Conservation (phyloP, 2,329 filamentous ascomycete species). For the Whalleya microplaca region DNA sequence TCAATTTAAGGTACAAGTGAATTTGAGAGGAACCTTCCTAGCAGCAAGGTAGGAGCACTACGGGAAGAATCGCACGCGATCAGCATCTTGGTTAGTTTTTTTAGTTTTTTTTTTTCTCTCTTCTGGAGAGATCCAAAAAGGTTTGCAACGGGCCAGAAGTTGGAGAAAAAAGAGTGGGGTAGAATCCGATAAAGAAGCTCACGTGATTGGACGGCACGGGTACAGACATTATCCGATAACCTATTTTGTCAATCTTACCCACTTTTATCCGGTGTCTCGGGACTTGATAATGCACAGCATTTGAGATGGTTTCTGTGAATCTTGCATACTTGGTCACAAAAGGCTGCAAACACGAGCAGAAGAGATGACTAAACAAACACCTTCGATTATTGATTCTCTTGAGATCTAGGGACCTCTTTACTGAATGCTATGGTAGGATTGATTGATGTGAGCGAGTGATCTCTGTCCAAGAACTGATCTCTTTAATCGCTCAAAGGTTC, state of each 20-base stretch:
- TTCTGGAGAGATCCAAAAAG: slow-evolving; percentile 9
- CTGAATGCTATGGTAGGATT: too few relatives aligned
- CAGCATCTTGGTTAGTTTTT: slow-evolving; percentile 23
- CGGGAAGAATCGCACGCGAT: slow-evolving; percentile 11
- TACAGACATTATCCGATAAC: slow-evolving; percentile 16
- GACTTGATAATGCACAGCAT: background rate
- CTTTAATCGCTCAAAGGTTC: background rate
- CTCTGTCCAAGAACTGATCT: too few relatives aligned
- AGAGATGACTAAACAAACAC: too few relatives aligned
- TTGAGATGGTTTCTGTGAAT: background rate
- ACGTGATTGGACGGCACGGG: slow-evolving; percentile 18
- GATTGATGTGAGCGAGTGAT: too few relatives aligned
- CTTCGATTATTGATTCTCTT: too few relatives aligned
- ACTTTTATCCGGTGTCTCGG: slow-evolving; percentile 7
- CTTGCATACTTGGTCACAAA: background rate
- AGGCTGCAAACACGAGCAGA: background rate
- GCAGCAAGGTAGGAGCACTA: slow-evolving; percentile 14
- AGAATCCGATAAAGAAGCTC: background rate
- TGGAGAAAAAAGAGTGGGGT: slow-evolving; percentile 23
- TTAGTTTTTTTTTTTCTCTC: slow-evolving; percentile 16
- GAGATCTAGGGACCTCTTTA: too few relatives aligned
- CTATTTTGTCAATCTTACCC: background rate
- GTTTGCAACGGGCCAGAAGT: slow-evolving; percentile 18
- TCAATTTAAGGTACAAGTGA: background rate
- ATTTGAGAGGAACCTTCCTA: background rate